A percentile compares a stretch with the other conserved stretches of the same genome.
Conservation (phyloP, 164 flowering plant species). For the Piper longum region DNA sequence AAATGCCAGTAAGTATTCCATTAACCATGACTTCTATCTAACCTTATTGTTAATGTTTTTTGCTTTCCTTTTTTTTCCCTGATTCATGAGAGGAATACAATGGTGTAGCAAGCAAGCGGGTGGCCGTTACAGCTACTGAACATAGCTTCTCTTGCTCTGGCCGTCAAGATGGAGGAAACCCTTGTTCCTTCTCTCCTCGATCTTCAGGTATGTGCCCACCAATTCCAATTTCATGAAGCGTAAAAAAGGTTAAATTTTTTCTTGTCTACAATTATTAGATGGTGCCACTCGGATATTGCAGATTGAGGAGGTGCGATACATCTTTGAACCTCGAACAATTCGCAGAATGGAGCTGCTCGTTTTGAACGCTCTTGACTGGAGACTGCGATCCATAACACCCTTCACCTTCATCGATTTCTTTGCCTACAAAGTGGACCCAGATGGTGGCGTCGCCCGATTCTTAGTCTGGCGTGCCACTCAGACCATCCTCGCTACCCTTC, state of each 20-base stretch:
- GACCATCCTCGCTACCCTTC: conserved; percentile 20
- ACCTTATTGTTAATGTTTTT: not conserved
- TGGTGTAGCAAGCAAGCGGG: conserved; percentile 37
- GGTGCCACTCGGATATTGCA: conserved; percentile 4
- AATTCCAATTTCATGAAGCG: not conserved
- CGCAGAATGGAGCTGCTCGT: conserved; percentile 47
- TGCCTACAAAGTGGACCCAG: conserved; percentile 28
- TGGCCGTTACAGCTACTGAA: conserved; percentile 46
- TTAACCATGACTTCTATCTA: not conserved
- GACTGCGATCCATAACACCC: conserved; percentile 69
- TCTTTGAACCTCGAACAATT: conserved; percentile 37
- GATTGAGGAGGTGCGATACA: conserved; percentile 27
- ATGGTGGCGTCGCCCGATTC: conserved; percentile 21
- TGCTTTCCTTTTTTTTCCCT: not conserved
- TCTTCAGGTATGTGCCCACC: conserved; percentile 27
- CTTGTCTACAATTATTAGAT: not conserved
- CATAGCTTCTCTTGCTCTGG: conserved; percentile 39
- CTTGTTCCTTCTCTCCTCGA: conserved; percentile 21
- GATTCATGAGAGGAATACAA: not conserved
- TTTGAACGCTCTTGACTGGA: conserved; percentile 52
- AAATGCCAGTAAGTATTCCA: conserved; percentile 26
- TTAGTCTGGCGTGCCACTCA: conserved; percentile 38
- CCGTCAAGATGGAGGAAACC: conserved; percentile 46
- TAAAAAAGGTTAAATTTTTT: not conserved
- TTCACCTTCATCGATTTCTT: conserved; percentile 49